Base-by-base conservation (phyloP, 805 yeast species). In the Candida nitratophila region DNA sequence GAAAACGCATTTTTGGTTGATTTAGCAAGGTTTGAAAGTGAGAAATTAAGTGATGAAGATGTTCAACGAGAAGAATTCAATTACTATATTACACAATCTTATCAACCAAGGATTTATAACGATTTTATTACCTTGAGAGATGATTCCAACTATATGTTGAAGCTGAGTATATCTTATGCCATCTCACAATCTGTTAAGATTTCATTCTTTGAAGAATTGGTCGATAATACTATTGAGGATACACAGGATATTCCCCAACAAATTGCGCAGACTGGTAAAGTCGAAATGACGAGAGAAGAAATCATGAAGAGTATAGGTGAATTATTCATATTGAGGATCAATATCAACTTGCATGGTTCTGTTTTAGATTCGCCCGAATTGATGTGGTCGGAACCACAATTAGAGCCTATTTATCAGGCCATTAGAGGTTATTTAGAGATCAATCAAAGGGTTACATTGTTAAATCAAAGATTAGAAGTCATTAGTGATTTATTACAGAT, bases 301-400 rank as follows among this genome's bases (percentile, higher is more conserved):
- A 93, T 93, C 45, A 93, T 93, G 98, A 93, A 89, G 66, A 83
- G 93, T 46, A 93, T 93, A 45, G 99, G 99, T 12, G 98, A 93
- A 64, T 73, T 93, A 49, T 93, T 93, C 63, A 93, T 93, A 47
- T 68, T 93, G 51, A 64, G 95, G 48, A 86, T 86, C 39, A 86
- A 86, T 60, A 86, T 86, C 48, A 86, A 86, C 55, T 66, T 86
- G 44, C 93, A 86, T 66, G 93, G 93, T 0, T 83, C 91, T 0
- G 95, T 93, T 24, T 70, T 93, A 48, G 99, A 93, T 61, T 86
- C 96, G 1, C 99, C 99, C 1, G 99, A 93, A 63, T 77, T 93
- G 46, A 89, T 93, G 96, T 93, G 99, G 99, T 81, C 97, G 0
- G 98, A 93, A 61, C 99, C 99, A 2, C 96, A 90, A 57, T 70